Base-by-base conservation (phyloP, 352 stramenopile genomes). In the Globisporangium abappressorium region DNA sequence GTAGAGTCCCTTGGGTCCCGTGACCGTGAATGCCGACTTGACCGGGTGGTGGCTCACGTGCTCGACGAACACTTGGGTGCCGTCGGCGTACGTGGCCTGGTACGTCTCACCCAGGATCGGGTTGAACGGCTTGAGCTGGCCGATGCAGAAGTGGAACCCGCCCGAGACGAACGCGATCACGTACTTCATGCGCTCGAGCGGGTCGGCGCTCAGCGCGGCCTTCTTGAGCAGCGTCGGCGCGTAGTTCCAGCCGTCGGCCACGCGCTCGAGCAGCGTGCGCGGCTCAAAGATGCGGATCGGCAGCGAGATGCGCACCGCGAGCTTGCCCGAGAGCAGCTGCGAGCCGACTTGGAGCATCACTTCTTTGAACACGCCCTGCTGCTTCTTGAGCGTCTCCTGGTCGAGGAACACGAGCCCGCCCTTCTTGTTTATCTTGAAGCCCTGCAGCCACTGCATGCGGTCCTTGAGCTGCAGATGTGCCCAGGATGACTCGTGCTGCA, bases 101-200 rank as follows among this genome's bases (percentile, higher is more conserved):
- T 92, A 92, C 6, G 86, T 94, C 69, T 94, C 86, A 18, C 84
- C 86, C 34, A 94, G 43, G 34, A 94, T 92, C 46, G 86, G 86
- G 64, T 92, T 94, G 70, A 94, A 94, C 4, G 86, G 86, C 64
- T 94, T 94, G 58, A 87, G 72, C 64, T 92, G 84, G 6, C 82
- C 81, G 33, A 87, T 68, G 56, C 85, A 91, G 66, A 91, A 91
- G 68, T 94, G 85, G 30, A 91, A 73, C 1, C 85, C 85, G 24
- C 79, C 82, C 3, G 80, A 74, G 24, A 87, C 80, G 57, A 92
- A 94, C 43, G 81, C 75, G 67, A 94, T 91, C 3, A 91, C 74
- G 38, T 82, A 75, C 70, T 91, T 89, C 71, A 94, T 78, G 15
- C 85, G 82, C 62, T 92, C 84, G 20, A 88, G 53, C 7, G 85